These are phyloP conservation scores for Chalciporus pseudorubinellus DNA, from an alignment of 768 basidiomycete genomes.

Conservation along the genomic window DNA sequence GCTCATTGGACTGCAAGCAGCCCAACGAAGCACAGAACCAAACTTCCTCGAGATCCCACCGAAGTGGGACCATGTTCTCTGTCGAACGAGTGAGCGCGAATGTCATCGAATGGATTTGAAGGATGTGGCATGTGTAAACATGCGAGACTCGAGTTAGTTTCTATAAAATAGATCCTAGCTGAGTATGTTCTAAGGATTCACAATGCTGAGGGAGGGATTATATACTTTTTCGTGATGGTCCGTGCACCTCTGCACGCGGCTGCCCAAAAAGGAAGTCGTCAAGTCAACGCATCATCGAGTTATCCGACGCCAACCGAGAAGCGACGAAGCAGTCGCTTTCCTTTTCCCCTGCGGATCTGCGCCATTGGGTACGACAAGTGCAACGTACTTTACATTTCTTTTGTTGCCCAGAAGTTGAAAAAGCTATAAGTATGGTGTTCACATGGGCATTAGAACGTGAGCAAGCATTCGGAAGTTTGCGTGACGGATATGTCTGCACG, in stretches of 20 bases:
- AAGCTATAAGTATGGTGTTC: neutral
- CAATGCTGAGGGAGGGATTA: constrained; percentile 16
- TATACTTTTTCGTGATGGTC: constrained; percentile 37
- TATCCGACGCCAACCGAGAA: neutral
- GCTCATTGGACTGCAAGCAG: constrained; percentile 26
- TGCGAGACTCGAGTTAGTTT: constrained; percentile 78
- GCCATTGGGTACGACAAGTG: too few species aligned
- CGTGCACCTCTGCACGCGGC: constrained; percentile 32
- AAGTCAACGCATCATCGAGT: neutral
- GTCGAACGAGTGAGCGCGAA: constrained; percentile 61
- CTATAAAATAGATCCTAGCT: constrained; percentile 80
- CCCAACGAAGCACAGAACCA: constrained; percentile 37
- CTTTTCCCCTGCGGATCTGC: neutral
- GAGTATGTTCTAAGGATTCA: constrained; percentile 67
- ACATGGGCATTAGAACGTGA: neutral
- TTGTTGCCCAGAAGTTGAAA: too few species aligned
- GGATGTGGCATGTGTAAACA: constrained; percentile 73
- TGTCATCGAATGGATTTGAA: constrained; percentile 74
- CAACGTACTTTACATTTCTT: too few species aligned
- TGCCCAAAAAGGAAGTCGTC: neutral
- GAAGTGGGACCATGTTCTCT: constrained; percentile 53
- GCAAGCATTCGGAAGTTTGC: neutral
- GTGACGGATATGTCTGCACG: constrained; percentile 2
- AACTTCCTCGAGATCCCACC: constrained; percentile 61
- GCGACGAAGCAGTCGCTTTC: too few species aligned